Evolutionary conservation across 2,329 filamentous ascomycete species (phyloP).

Genomic region (Triangularia verruculosa): DNA sequence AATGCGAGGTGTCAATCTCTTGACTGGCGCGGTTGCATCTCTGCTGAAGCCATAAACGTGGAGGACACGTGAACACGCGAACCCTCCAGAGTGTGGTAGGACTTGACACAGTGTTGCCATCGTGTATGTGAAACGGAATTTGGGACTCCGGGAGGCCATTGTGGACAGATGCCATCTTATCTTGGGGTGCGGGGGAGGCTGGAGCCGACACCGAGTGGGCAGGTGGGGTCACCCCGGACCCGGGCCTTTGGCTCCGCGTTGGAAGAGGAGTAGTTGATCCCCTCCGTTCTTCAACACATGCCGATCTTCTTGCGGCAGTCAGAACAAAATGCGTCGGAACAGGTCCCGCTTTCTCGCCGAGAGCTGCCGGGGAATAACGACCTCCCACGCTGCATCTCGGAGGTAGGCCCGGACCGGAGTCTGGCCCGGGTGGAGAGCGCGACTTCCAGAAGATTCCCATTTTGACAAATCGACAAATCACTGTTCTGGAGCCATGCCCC

Average conservation of each 20-base stretch:
- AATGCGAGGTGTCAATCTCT: background rate
- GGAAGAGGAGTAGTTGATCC: background rate
- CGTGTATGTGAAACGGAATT: background rate
- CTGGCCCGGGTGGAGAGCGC: background rate
- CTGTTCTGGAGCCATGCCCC: background rate
- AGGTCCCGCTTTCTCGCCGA: background rate
- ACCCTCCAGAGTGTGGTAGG: background rate
- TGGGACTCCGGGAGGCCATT: background rate
- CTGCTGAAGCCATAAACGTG: background rate
- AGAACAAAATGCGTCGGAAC: background rate
- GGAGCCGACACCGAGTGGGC: background rate
- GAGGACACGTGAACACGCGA: background rate
- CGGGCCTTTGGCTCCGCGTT: background rate
- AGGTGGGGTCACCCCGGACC: background rate
- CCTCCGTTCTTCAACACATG: background rate
- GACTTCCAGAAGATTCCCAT: conserved; percentile 23
- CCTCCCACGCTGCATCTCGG: background rate
- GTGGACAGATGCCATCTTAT: background rate
- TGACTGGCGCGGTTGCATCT: background rate
- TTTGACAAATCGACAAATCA: conserved; percentile 21
- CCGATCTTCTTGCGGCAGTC: background rate
- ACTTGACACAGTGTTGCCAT: background rate
- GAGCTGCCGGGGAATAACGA: background rate
- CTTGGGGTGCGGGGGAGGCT: background rate
- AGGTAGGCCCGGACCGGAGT: background rate